phyloP scores from a whole-genome alignment of 2,329 filamentous ascomycete species.

The Penicillium glabrum region DNA sequence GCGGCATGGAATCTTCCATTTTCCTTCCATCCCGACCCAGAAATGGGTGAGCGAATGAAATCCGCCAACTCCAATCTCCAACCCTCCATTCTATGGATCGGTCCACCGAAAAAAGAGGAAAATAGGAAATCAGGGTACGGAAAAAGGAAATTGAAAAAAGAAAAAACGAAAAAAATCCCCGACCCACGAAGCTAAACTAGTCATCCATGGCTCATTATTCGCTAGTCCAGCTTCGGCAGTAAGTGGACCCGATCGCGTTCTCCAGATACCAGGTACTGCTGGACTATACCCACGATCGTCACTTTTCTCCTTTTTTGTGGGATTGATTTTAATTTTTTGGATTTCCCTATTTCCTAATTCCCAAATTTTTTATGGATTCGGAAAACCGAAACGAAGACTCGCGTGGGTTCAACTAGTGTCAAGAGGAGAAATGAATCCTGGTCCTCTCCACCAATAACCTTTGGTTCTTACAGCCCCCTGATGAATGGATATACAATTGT shows the following conservation, averaged over 20 bases:
- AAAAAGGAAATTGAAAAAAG: background rate
- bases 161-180: background rate
- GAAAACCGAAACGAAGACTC: background rate
- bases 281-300: constrained; percentile 5
- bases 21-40: background rate
- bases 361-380: background rate
- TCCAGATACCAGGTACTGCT: background rate
- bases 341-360: background rate
- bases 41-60: background rate
- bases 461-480: background rate
- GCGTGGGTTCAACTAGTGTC: background rate
- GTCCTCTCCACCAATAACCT: background rate
- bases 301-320: constrained; percentile 5
- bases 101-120: background rate
- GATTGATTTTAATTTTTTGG: background rate
- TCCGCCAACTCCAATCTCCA: background rate
- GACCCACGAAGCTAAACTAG: constrained; percentile 4
- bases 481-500: background rate
- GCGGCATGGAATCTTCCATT: constrained; percentile 9
- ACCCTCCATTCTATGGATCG: background rate
- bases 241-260: constrained; percentile 13
- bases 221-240: background rate
- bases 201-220: constrained; percentile 13
- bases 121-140: background rate
- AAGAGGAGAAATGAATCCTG: background rate